Conservation (phyloP, 345 rosid genomes). For the Murraya koenigii region DNA sequence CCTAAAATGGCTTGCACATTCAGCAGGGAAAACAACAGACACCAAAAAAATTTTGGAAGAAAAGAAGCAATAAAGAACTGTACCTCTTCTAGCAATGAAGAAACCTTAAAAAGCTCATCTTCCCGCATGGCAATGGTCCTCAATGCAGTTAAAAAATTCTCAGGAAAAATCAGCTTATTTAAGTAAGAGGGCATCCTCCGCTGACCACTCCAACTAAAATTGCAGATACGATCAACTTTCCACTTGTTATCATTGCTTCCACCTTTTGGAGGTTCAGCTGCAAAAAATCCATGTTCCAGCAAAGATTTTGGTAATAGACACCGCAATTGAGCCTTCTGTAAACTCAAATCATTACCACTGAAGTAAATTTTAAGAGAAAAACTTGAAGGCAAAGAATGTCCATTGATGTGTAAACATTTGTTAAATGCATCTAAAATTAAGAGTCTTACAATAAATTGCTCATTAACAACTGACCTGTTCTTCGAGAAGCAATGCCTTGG, state of each 20-base stretch:
- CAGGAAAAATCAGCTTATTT: conserved; percentile 78
- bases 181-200: conserved; percentile 71
- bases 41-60: background rate
- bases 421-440: background rate
- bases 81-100: conserved; percentile 84
- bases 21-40: background rate
- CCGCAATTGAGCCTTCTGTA: conserved; percentile 79
- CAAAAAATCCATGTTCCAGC: conserved; percentile 66
- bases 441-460: background rate
- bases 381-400: background rate
- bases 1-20: background rate
- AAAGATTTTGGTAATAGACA: conserved; percentile 71
- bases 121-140: conserved; percentile 84
- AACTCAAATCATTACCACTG: conserved; percentile 15
- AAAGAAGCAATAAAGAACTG: background rate
- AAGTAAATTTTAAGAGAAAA: background rate
- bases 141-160: conserved; percentile 69
- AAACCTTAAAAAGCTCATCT: conserved; percentile 67
- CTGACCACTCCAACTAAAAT: conserved; percentile 92
- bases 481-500: conserved; percentile 80
- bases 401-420: background rate
- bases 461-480: conserved; percentile 57
- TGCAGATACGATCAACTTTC: conserved; percentile 28
- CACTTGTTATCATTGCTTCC: conserved; percentile 22
- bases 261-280: conserved; percentile 30